A percentile compares a stretch with the other conserved stretches of the same genome.
Conservation (phyloP, 192 early-diverging fungal genomes). For the Podila epigama region DNA sequence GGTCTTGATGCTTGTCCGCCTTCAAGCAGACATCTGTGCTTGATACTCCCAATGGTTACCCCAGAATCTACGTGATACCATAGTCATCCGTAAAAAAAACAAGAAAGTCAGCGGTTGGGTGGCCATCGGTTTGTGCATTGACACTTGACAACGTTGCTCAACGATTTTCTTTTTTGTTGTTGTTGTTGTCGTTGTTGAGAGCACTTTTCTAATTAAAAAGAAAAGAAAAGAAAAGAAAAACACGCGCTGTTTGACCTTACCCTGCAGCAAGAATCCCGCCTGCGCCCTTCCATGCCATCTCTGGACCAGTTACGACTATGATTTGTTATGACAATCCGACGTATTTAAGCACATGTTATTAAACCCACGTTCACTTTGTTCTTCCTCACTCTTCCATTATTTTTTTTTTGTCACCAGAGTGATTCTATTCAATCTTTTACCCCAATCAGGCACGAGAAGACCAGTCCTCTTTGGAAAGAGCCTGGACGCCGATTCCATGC, state of each 20-base stretch:
- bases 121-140: not conserved
- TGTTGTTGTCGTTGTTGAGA: too few species aligned
- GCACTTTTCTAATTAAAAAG: slow-evolving; percentile 1
- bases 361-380: not conserved
- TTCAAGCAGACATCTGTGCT: slow-evolving; percentile 25
- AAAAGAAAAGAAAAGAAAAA: slow-evolving; percentile 1
- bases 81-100: not conserved
- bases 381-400: not conserved
- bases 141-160: not conserved
- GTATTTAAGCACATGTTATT: too few species aligned
- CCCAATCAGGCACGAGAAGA: slow-evolving; percentile 59
- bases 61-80: slow-evolving; percentile 25
- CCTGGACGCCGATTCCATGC: slow-evolving; percentile 46
- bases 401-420: not conserved
- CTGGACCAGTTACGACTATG: slow-evolving; percentile 52
- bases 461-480: slow-evolving; percentile 61
- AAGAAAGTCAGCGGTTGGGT: not conserved
- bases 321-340: too few species aligned
- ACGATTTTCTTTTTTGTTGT: too few species aligned
- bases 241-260: slow-evolving; percentile 18
- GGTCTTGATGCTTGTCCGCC: not conserved
- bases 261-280: slow-evolving; percentile 62
- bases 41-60: slow-evolving; percentile 43
- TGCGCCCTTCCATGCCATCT: slow-evolving; percentile 54
- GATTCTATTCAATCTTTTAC: slow-evolving; percentile 16